Evolutionary conservation across 2,329 filamentous ascomycete genomes (phyloP), one percentile per base, ranked within the genome.

Genomic region (Penicillium sp.): DNA sequence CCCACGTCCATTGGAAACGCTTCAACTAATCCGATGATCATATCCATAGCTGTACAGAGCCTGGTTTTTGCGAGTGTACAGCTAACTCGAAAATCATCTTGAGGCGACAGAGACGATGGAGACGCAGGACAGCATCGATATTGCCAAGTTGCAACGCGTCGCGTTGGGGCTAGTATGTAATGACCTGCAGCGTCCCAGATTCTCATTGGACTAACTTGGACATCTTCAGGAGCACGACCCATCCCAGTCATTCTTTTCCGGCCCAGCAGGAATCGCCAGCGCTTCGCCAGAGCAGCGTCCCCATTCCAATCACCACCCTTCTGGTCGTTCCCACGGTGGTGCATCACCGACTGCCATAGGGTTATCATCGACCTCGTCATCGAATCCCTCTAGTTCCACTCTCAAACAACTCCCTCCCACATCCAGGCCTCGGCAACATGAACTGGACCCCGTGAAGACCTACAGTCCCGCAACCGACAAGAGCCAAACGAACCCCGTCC

Each of bases 41-140:
- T 26, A 8, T 13, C 15, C 13, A 54, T 26, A 38, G 35, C 47
- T 51, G n/a, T 13, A 28, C 35, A 54, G 24, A n/a, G 24, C 22
- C 28, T 38, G 37, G n/a, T 53, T 4, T 28, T 17, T 7, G 42
- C 5, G 0, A 7, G 24, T 42, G 30, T 55, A 26, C 2, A 47
- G 24, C 22, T 49, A 30, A 15, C 44, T 55, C 45, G 28, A 51
- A 37, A 49, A 49, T 37, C 55, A 57, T 10, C 53, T 55, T 24
- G 42, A 40, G 24, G 42, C n/a, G 35, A 78, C 78, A 76, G 76
- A 78, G 59, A 78, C 75, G 8, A 78, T 78, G 76, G 76, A 78
- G 59, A 78, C 75, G 7, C 76, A 79, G 56, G 71, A 79, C 61
- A 80, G 78, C 58, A 69, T 80, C 61, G 78, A 80, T 58, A 73